These are phyloP conservation scores for Ophiostoma pallidulum DNA, from an alignment of 2,329 filamentous ascomycete genomes.

Conservation along the genomic window DNA sequence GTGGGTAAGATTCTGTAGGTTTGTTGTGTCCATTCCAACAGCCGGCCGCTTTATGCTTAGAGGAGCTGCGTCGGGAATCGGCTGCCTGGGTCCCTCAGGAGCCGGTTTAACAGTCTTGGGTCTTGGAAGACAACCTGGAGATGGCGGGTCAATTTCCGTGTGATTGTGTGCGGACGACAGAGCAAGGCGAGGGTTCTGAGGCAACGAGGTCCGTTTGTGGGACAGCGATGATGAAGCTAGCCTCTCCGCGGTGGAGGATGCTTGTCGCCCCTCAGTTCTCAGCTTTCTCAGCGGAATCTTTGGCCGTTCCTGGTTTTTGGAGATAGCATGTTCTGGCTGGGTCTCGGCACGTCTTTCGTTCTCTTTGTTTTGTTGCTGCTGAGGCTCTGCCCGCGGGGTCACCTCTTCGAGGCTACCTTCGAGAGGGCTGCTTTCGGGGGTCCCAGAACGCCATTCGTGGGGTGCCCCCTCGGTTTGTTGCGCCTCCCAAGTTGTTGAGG, in stretches of 20 bases:
- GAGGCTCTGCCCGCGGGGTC: constrained; percentile 10
- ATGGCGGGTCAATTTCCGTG: not conserved
- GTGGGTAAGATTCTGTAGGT: constrained; percentile 12
- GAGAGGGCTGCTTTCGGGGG: not conserved
- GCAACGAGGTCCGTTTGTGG: constrained; percentile 4
- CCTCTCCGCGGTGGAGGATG: not conserved
- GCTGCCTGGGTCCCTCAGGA: constrained; percentile 3
- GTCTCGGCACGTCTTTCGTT: not conserved
- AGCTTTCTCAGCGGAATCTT: constrained; percentile 12
- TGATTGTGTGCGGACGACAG: constrained; percentile 3
- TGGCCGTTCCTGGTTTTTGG: not conserved
- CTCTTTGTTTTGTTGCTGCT: not conserved
- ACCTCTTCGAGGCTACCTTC: constrained; percentile 10
- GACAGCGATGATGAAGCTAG: not conserved
- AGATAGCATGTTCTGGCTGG: not conserved
- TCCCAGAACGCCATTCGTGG: not conserved
- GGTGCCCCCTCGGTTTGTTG: not conserved
- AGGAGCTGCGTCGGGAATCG: constrained; percentile 7
- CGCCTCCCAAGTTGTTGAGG: not conserved
- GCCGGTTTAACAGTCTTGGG: constrained; percentile 1
- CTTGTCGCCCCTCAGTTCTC: constrained; percentile 15
- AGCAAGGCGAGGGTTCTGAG: constrained; percentile 4
- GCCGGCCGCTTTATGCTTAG: constrained; percentile 11
- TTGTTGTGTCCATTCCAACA: constrained; percentile 14
- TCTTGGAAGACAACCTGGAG: constrained; percentile 12